phyloP scores from a whole-genome alignment of 208 protist species.

The Porcisia hertigi region DNA sequence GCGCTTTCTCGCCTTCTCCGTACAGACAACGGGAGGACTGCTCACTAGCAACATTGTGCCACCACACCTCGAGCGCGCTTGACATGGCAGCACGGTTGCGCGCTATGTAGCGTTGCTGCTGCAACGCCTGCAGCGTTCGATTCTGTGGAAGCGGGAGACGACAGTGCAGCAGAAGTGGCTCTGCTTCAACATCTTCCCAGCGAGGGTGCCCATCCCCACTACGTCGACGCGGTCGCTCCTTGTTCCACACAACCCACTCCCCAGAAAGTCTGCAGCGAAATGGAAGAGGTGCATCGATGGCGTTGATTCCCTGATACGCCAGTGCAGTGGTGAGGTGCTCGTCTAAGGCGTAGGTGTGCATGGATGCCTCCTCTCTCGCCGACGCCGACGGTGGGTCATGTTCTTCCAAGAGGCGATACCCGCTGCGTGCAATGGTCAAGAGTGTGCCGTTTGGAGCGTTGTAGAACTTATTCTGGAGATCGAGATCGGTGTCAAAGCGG shows the following conservation, averaged over 20 bases:
- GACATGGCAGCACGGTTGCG: conserved; percentile 28
- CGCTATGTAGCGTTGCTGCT: conserved; percentile 37
- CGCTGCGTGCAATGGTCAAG: conserved; percentile 26
- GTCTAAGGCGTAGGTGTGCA: conserved; percentile 12
- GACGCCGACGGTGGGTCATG: neutral
- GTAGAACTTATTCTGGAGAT: conserved; percentile 52
- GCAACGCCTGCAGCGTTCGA: conserved; percentile 15
- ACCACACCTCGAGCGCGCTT: conserved; percentile 46
- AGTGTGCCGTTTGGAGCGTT: conserved; percentile 34
- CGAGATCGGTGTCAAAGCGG: conserved; percentile 32
- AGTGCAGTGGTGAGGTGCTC: conserved; percentile 7
- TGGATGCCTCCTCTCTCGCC: neutral
- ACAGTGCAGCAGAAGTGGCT: conserved; percentile 67
- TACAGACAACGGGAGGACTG: conserved; percentile 55
- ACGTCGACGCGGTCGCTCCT: conserved; percentile 5
- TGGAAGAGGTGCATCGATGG: conserved; percentile 16
- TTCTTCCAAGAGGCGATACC: conserved; percentile 30
- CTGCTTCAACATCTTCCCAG: conserved; percentile 1
- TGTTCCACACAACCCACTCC: conserved; percentile 81
- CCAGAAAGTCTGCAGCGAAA: conserved; percentile 57
- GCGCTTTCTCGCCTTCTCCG: conserved; percentile 62
- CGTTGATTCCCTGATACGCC: conserved; percentile 5
- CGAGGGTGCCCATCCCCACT: neutral
- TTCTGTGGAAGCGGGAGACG: conserved; percentile 68
- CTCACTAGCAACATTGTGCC: conserved; percentile 17